A percentile compares a stretch with the other conserved stretches of the same genome.
These are phyloP conservation scores for Haplosporangium sp. DNA, from an alignment of 371 early-diverging fungal genomes.

Conservation along the genomic window DNA sequence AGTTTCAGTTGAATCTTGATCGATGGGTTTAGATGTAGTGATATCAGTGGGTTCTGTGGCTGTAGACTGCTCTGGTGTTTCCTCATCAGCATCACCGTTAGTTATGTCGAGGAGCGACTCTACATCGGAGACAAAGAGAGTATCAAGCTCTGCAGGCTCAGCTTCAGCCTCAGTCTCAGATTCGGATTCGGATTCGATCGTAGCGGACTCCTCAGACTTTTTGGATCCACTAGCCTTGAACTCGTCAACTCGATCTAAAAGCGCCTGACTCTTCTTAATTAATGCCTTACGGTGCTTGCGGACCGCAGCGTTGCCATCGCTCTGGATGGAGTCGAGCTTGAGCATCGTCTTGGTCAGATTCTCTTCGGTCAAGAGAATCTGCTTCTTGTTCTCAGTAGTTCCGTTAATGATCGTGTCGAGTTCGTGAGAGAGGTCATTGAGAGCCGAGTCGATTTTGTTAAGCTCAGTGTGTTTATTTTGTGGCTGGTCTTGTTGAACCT, in stretches of 20 bases:
- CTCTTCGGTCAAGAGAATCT: slow-evolving; percentile 43
- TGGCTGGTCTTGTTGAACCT: slow-evolving; percentile 9
- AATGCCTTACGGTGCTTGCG: slow-evolving; percentile 44
- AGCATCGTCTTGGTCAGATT: slow-evolving; percentile 48
- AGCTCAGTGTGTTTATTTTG: slow-evolving; percentile 30
- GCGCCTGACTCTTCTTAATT: slow-evolving; percentile 42
- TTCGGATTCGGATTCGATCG: not conserved
- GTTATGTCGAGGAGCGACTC: slow-evolving; percentile 41
- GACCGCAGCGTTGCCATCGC: slow-evolving; percentile 28
- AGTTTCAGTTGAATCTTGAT: not conserved
- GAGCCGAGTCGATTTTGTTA: slow-evolving; percentile 21
- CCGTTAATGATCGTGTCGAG: slow-evolving; percentile 27
- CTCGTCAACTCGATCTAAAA: slow-evolving; percentile 40
- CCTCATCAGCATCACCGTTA: not conserved
- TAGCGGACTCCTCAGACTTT: not conserved
- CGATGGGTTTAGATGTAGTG: not conserved
- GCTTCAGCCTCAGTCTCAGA: slow-evolving; percentile 12
- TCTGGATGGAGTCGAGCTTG: slow-evolving; percentile 38
- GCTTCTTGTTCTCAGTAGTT: slow-evolving; percentile 32
- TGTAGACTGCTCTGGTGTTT: slow-evolving; percentile 1
- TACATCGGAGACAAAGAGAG: slow-evolving; percentile 28
- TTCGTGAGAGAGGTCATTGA: slow-evolving; percentile 29
- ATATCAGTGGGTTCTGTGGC: not conserved
- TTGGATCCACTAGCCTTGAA: slow-evolving; percentile 25
- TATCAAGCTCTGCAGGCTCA: slow-evolving; percentile 3